Evolutionary conservation across 495 filamentous ascomycete species (phyloP).

Genomic region (Penicillium fimorum): DNA sequence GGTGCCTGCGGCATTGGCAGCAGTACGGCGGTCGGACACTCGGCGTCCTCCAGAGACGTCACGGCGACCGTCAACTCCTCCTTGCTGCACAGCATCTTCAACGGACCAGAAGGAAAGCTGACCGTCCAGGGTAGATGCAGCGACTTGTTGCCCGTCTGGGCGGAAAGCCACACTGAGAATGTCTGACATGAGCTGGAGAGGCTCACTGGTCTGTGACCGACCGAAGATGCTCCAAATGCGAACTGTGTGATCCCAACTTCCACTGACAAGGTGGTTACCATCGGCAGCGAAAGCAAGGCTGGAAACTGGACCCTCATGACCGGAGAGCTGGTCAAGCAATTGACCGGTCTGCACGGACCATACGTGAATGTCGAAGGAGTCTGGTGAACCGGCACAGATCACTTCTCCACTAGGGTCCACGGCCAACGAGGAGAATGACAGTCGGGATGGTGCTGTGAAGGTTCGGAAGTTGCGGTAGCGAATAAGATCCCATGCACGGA

Average conservation of each 20-base stretch:
- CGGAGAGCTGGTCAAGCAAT: constrained; percentile 82
- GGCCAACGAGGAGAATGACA: constrained; percentile 89
- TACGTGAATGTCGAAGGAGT: constrained; percentile 94
- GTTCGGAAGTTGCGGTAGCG: constrained; percentile 96
- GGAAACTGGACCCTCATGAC: constrained; percentile 91
- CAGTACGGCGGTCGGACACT: constrained; percentile 79
- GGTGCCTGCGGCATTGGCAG: constrained; percentile 83
- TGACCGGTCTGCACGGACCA: constrained; percentile 99
- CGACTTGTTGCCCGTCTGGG: constrained; percentile 86
- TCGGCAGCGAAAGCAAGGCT: constrained; percentile 84
- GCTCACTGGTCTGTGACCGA: constrained; percentile 90
- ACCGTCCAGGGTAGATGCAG: constrained; percentile 89
- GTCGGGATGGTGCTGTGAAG: constrained; percentile 85
- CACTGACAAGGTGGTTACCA: constrained; percentile 77
- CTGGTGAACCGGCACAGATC: constrained; percentile 89
- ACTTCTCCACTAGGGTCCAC: constrained; percentile 97
- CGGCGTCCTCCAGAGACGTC: constrained; percentile 93
- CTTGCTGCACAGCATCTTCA: constrained; percentile 76
- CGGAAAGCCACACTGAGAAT: constrained; percentile 83
- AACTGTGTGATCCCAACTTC: constrained; percentile 93
- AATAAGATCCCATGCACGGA: constrained; percentile 95
- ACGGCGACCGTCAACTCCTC: constrained; percentile 79
- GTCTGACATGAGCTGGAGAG: constrained; percentile 84
- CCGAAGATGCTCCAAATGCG: constrained; percentile 94
- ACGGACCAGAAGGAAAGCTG: constrained; percentile 95